Percentiles rank a stretch among this genome's conserved stretches.
These are phyloP conservation scores for Trichomonas tenax DNA, from an alignment of 208 protist genomes.

Conservation along the genomic window DNA sequence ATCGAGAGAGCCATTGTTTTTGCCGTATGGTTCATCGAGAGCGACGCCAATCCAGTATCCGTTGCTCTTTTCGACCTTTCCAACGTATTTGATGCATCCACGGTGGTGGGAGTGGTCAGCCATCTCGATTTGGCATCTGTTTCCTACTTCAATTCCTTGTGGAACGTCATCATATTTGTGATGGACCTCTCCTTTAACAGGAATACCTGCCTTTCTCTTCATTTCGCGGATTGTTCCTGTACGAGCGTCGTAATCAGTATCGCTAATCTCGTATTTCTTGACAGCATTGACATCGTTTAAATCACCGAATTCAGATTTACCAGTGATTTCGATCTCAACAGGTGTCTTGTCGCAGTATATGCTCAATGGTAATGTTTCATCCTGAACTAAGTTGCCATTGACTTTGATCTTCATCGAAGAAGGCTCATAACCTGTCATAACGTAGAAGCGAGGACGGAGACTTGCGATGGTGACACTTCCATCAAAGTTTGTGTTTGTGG, in stretches of 20 bases:
- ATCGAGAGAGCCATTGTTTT: neutral
- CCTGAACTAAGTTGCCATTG: neutral
- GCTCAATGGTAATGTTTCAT: neutral
- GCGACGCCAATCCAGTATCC: constrained; percentile 16
- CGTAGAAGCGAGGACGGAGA: neutral
- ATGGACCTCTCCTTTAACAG: neutral
- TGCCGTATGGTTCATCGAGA: neutral
- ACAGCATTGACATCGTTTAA: neutral
- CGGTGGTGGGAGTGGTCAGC: neutral
- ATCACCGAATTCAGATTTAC: neutral
- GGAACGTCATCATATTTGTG: neutral
- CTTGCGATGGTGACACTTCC: neutral
- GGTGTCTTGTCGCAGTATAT: neutral
- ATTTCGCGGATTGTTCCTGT: neutral
- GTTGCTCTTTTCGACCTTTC: neutral
- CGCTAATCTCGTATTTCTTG: neutral
- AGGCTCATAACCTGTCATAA: neutral
- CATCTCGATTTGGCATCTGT: neutral
- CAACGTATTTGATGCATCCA: neutral
- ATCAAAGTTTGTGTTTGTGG: neutral
- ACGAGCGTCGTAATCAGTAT: neutral
- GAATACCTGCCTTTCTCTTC: neutral
- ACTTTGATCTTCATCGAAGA: constrained; percentile 12
- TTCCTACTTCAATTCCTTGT: neutral
- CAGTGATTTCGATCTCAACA: neutral